These are phyloP conservation scores for Aspergillus fumigatiaffinis DNA, from an alignment of 2,329 filamentous ascomycete species.

Conservation along the genomic window DNA sequence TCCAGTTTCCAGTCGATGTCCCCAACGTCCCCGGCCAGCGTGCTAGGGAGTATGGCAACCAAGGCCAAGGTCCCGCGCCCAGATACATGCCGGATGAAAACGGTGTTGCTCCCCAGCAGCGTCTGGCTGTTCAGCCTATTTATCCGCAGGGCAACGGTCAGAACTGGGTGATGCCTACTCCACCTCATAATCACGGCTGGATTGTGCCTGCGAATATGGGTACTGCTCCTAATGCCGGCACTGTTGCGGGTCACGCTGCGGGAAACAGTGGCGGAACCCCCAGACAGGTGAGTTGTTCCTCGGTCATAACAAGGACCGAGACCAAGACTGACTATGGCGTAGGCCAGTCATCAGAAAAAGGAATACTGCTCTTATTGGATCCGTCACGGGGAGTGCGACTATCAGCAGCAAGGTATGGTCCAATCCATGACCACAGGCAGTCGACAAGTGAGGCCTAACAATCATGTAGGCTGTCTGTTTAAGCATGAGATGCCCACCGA, in stretches of 20 bases:
- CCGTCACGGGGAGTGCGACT: constrained; percentile 77
- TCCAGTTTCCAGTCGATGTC: constrained; percentile 5
- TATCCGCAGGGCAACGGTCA: constrained; percentile 18
- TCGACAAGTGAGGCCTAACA: not conserved
- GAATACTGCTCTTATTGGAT: constrained; percentile 89
- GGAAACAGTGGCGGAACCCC: constrained; percentile 9
- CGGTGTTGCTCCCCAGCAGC: constrained; percentile 17
- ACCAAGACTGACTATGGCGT: constrained; percentile 6
- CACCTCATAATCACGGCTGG: constrained; percentile 10
- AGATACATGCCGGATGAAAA: constrained; percentile 19
- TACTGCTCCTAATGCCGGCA: not conserved
- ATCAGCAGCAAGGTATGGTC: constrained; percentile 63
- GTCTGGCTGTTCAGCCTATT: constrained; percentile 18
- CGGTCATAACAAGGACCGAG: not conserved
- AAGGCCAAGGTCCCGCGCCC: constrained; percentile 14
- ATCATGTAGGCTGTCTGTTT: constrained; percentile 64
- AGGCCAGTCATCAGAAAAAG: constrained; percentile 50
- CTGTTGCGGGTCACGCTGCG: not conserved
- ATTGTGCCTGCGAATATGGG: constrained; percentile 6
- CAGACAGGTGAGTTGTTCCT: constrained; percentile 19
- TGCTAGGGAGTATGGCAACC: constrained; percentile 14
- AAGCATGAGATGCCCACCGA: constrained; percentile 86
- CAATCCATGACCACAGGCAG: not conserved
- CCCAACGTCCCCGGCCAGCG: constrained; percentile 7
- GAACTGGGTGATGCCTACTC: constrained; percentile 12